These are phyloP conservation scores for Funneliformis mosseae DNA, from an alignment of 192 early-diverging fungal genomes.

Conservation along the genomic window DNA sequence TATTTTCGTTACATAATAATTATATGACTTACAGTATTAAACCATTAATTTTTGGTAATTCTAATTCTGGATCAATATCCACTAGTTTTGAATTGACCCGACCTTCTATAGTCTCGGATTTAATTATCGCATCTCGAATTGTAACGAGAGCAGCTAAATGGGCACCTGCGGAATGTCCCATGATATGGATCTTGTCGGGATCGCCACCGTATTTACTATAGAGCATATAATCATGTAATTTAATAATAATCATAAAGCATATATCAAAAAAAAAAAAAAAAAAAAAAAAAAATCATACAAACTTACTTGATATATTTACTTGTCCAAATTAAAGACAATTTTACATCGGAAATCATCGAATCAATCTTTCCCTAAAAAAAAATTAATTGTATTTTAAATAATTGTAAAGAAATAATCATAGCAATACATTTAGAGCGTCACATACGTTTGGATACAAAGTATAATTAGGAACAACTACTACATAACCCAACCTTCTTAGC, in stretches of 20 bases:
- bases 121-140: constrained; percentile 38
- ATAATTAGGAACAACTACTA: constrained; percentile 58
- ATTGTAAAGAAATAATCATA: not conserved
- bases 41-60: constrained; percentile 17
- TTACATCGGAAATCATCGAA: constrained; percentile 48
- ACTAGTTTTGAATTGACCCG: not conserved
- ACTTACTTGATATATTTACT: constrained; percentile 26
- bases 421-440: constrained; percentile 6
- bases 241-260: not conserved
- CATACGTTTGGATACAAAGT: constrained; percentile 52
- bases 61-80: constrained; percentile 19
- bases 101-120: constrained; percentile 12
- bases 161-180: constrained; percentile 52
- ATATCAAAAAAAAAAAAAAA: not conserved
- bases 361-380: constrained; percentile 37
- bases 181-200: constrained; percentile 40
- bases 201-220: constrained; percentile 37
- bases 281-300: constrained; percentile 15
- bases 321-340: constrained; percentile 52
- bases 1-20: not conserved
- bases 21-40: constrained; percentile 26
- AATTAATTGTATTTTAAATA: not conserved
- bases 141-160: constrained; percentile 44
- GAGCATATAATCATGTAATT: not conserved
- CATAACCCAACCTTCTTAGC: constrained; percentile 55